Conservation (phyloP, 1,139 yeast species). For the Geotrichum histeridarum region DNA sequence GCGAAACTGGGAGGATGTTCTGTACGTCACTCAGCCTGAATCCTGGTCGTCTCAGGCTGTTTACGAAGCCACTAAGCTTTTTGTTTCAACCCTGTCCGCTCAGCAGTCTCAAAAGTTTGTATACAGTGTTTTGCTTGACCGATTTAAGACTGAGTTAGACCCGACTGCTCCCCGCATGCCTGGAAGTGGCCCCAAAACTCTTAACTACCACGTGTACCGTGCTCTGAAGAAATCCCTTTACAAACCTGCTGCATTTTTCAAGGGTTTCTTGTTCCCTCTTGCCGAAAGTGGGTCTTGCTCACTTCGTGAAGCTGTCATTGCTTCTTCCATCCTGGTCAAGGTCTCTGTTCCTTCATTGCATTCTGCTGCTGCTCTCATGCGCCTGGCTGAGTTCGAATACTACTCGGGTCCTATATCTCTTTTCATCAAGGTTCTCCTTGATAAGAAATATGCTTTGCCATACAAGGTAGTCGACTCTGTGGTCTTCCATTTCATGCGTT, state of each 20-base stretch:
- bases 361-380: conserved; percentile 90
- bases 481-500: conserved; percentile 92
- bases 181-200: conserved; percentile 31
- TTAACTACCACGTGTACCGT: conserved; percentile 86
- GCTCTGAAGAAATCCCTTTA: conserved; percentile 87
- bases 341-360: conserved; percentile 92
- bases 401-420: conserved; percentile 86
- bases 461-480: conserved; percentile 92
- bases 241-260: conserved; percentile 96
- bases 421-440: conserved; percentile 80
- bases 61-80: conserved; percentile 89
- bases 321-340: conserved; percentile 83
- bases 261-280: conserved; percentile 88
- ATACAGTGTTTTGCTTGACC: conserved; percentile 66
- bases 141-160: conserved; percentile 79
- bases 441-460: conserved; percentile 93
- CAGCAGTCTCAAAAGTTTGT: conserved; percentile 85
- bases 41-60: conserved; percentile 96
- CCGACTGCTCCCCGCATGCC: conserved; percentile 41
- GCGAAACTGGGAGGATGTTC: conserved; percentile 90
- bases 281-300: conserved; percentile 64
- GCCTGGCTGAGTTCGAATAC: conserved; percentile 67
- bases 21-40: conserved; percentile 87
- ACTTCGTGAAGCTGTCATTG: conserved; percentile 90
- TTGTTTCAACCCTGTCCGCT: conserved; percentile 84